Base-by-base conservation (phyloP, 2,329 filamentous ascomycete species). In the Trichoderma simmonsii region DNA sequence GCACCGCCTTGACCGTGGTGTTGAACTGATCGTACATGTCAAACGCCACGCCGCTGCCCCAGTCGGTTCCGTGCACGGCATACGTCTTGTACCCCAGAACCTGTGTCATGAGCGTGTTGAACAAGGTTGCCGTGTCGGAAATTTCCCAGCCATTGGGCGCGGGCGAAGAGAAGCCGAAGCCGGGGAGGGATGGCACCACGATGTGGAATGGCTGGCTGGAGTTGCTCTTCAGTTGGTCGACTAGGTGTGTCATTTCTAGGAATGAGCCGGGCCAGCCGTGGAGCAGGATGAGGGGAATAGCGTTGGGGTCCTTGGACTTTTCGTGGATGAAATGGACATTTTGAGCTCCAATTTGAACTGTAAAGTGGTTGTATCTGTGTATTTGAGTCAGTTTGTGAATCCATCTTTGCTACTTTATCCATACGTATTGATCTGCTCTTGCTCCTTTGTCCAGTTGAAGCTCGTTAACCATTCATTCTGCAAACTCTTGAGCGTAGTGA, bases 241-340 rank as follows among this genome's bases (percentile, higher is more conserved):
- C 24, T 2, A 75, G 9, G 14, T 81, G 60, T 76, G 80, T 73
- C 57, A 83, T 84, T 73, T 86, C 83, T 73, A 82, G 81, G 70
- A 85, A 84, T 1, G 79, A 81, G 8, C 83, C 83, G 3, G 73
- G 73, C 73, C 73, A 74, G 28, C 73, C 73, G 43, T 74, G 73
- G 1, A 74, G 62, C 5, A 74, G 28, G 30, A 73, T 63, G n/a
- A 74, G 12, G 1, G 73, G 73, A 12, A 74, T 64, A 5, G 73
- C 71, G 21, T 69, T 70, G 15, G 51, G 32, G 15, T 69, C 36
- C 4, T 68, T 54, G 21, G 73, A 71, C 11, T 34, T 62, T 61
- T 74, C 71, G 6, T 74, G 73, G 48, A 74, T 71, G 34, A 71
- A 74, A 39, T 73, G 73, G 3, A 71, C 75, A 0, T 48, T 75